These are phyloP conservation scores for Debaryomycetaceae sp. DNA, from an alignment of 1,139 yeast genomes.

Conservation along the genomic window DNA sequence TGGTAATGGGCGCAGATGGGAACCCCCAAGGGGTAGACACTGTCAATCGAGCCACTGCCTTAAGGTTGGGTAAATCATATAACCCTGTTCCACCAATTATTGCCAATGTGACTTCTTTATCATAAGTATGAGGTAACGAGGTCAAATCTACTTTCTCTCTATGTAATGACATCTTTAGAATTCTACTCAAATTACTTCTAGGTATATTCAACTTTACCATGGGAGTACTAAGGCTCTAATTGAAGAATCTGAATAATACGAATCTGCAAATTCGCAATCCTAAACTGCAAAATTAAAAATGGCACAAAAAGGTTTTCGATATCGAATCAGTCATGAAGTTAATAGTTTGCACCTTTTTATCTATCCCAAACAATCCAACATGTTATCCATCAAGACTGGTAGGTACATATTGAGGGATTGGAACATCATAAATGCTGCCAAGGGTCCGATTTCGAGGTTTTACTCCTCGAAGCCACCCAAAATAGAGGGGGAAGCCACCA, in stretches of 20 bases:
- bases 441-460: not conserved
- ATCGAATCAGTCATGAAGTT: not conserved
- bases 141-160: constrained; percentile 27
- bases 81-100: constrained; percentile 98
- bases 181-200: not conserved
- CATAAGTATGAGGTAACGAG: constrained; percentile 38
- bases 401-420: not conserved
- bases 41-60: constrained; percentile 80
- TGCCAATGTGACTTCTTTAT: constrained; percentile 62
- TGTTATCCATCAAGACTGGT: not conserved
- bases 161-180: constrained; percentile 31
- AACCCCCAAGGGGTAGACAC: constrained; percentile 95
- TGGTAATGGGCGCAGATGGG: constrained; percentile 92
- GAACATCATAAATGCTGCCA: not conserved
- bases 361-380: not conserved
- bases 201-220: not conserved
- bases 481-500: constrained; percentile 3
- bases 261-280: not conserved
- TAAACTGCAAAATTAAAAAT: not conserved
- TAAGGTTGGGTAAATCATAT: constrained; percentile 75
- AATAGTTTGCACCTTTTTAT: not conserved
- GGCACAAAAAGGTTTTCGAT: not conserved
- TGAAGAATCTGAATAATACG: not conserved
- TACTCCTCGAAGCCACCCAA: constrained; percentile 12
- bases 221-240: not conserved